Conservation (phyloP, 495 filamentous ascomycete genomes). For the Penicillium pulvis region DNA sequence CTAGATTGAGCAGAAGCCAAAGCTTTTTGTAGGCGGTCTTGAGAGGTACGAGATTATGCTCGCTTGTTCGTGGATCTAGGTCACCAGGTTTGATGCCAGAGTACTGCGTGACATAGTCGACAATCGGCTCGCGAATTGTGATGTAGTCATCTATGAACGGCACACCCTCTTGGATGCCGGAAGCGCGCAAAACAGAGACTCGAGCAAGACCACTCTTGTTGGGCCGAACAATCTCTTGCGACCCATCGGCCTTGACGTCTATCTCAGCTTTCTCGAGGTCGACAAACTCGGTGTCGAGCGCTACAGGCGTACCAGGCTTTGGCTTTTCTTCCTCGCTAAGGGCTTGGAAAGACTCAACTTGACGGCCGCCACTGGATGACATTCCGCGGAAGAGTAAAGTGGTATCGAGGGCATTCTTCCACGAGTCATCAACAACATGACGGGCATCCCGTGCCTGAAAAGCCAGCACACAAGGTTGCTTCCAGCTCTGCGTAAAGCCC, state of each 20-base stretch:
- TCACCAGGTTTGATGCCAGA: conserved; percentile 88
- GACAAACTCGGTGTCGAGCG: conserved; percentile 95
- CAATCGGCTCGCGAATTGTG: conserved; percentile 82
- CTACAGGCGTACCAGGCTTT: conserved; percentile 69
- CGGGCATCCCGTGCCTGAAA: conserved; percentile 79
- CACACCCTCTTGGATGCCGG: conserved; percentile 70
- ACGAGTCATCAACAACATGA: conserved; percentile 76
- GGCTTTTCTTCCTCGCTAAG: conserved; percentile 70
- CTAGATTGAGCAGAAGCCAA: conserved; percentile 93
- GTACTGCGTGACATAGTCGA: conserved; percentile 92
- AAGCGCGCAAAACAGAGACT: conserved; percentile 82
- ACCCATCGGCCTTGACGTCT: conserved; percentile 88
- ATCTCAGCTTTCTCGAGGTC: conserved; percentile 87
- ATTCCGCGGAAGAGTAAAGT: conserved; percentile 77
- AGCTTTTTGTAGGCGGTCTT: conserved; percentile 97
- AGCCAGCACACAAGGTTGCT: conserved; percentile 80
- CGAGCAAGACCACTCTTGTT: conserved; percentile 82
- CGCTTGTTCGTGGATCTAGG: conserved; percentile 70
- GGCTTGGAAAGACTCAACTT: conserved; percentile 52
- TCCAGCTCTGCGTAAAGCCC: conserved; percentile 86
- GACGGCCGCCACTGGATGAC: conserved; percentile 53
- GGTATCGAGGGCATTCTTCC: conserved; percentile 83
- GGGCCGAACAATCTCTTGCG: conserved; percentile 81
- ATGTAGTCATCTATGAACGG: conserved; percentile 99
- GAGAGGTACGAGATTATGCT: conserved; percentile 78